Evolutionary conservation across 2,329 filamentous ascomycete genomes (phyloP), one percentile per base, ranked within the genome.

Genomic region (Chaetothyriales sp.): DNA sequence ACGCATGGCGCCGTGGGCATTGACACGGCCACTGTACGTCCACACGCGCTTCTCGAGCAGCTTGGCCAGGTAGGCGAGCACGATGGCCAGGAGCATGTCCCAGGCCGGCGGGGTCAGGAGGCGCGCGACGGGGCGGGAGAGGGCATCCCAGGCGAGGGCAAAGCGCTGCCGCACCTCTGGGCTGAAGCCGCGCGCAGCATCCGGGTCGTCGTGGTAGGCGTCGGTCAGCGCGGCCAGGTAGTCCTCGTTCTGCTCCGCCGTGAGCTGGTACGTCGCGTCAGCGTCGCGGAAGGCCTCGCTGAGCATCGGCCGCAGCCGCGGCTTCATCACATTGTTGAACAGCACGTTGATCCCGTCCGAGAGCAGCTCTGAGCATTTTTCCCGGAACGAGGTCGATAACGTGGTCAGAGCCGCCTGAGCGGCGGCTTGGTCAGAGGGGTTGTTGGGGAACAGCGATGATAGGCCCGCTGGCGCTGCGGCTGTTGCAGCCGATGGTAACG

Each of bases 211-310:
- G 19, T 51, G 56, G 39, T 63, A 63, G 8, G 53, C 55, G 2
- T 65, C 62, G 3, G 51, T 54, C 5, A 58, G 47, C 10, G 57
- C 53, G n/a, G 58, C 55, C 18, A 57, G 55, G 26, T 59, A 52
- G 44, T 62, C 65, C 48, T 78, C 19, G 20, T 18, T 22, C 28
- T 47, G 20, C 28, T 20, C 7, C 18, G 45, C 76, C 1, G 74
- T 74, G 2, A 86, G 72, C 7, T 79, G 76, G 68, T 98, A 98
- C 8, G 19, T 18, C 2, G 32, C 32, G 67, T 95, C 88, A 19
- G 86, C 79, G 61, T 96, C 90, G 44, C 89, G 83, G 74, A 96
- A 96, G 0, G 88, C 82, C 52, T 98, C 90, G 18, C 80, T 78
- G 9, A 98, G 74, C 2, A 95, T 81, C 0, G 87, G 86, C 0